Evolutionary conservation across 805 yeast species (phyloP).

Genomic region (Gaillardinia entomophila): DNA sequence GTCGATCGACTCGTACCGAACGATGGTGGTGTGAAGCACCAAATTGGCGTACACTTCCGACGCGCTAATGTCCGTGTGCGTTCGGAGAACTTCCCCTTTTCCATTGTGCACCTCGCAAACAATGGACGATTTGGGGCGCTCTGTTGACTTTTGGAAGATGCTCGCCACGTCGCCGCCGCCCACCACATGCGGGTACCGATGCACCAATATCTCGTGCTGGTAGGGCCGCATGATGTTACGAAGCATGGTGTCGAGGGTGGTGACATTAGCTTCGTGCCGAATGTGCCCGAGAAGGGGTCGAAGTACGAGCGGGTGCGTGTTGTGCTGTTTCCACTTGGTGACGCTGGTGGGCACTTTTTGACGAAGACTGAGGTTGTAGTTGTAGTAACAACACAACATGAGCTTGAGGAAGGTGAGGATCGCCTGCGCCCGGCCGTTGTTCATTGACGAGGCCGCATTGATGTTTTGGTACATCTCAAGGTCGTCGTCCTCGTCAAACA

Average conservation of each 20-base stretch:
- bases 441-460: constrained; percentile 21
- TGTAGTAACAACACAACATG: constrained; percentile 57
- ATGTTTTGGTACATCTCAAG: constrained; percentile 24
- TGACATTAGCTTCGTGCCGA: constrained; percentile 44
- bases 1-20: constrained; percentile 19
- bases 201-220: constrained; percentile 2
- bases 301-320: constrained; percentile 42
- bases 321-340: constrained; percentile 38
- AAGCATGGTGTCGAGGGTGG: constrained; percentile 22
- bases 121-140: constrained; percentile 30
- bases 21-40: constrained; percentile 28
- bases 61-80: constrained; percentile 27
- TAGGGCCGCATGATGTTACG: constrained; percentile 9
- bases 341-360: constrained; percentile 43
- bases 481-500: constrained; percentile 38
- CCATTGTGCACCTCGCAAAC: constrained; percentile 15
- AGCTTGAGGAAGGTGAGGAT: constrained; percentile 50
- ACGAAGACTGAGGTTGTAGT: constrained; percentile 36
- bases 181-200: not conserved
- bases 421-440: constrained; percentile 45
- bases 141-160: constrained; percentile 34
- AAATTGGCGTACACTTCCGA: constrained; percentile 38
- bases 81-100: constrained; percentile 14
- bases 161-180: not conserved
- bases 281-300: constrained; percentile 56